Percentiles rank a stretch among this genome's conserved stretches.
phyloP scores from a whole-genome alignment of 352 stramenopile genomes.

The Phytophthora crassamura region DNA sequence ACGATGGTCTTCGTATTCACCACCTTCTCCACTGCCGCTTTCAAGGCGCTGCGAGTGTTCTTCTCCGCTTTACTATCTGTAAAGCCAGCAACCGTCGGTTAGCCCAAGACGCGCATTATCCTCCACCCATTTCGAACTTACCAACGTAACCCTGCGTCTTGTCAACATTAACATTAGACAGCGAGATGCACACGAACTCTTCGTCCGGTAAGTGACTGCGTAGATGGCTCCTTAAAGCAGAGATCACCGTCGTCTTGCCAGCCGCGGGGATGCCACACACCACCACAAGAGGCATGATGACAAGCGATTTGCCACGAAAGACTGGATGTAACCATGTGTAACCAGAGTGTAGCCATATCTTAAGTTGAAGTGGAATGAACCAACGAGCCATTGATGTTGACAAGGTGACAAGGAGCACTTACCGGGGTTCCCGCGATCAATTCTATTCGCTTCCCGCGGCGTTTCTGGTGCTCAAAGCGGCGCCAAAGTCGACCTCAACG shows the following conservation, averaged over 20 bases:
- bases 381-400: not conserved
- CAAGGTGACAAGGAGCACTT: not conserved
- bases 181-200: constrained; percentile 65
- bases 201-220: constrained; percentile 42
- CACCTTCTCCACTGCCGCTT: constrained; percentile 65
- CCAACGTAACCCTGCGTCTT: constrained; percentile 65
- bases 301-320: constrained; percentile 7
- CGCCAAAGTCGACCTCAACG: not conserved
- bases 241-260: constrained; percentile 70
- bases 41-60: constrained; percentile 69
- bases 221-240: constrained; percentile 56
- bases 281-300: constrained; percentile 75
- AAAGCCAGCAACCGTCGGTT: not conserved
- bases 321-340: constrained; percentile 21
- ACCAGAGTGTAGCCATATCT: constrained; percentile 20
- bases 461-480: not conserved
- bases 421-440: not conserved
- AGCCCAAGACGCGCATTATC: constrained; percentile 1
- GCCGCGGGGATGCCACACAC: constrained; percentile 73
- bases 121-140: constrained; percentile 32
- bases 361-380: constrained; percentile 7
- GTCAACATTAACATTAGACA: constrained; percentile 67
- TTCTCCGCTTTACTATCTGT: constrained; percentile 73
- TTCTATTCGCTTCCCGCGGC: not conserved
- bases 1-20: constrained; percentile 81